Percentiles rank a stretch among this genome's conserved stretches.
Conservation (phyloP, 495 filamentous ascomycete species). For the Penicillium waksmanii region DNA sequence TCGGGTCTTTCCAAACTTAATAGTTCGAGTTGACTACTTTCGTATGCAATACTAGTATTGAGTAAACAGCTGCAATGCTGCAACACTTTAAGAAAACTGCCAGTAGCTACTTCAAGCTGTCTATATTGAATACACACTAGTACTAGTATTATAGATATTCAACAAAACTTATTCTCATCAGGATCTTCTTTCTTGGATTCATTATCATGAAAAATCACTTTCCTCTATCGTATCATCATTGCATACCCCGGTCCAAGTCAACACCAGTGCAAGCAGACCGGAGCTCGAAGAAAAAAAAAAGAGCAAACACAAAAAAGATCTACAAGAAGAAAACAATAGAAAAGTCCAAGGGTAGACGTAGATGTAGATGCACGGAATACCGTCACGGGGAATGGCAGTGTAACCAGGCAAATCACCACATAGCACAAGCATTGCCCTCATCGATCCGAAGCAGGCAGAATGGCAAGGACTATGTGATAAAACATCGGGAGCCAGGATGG, state of each 20-base stretch:
- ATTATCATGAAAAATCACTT: conserved; percentile 35
- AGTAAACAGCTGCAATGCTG: no score
- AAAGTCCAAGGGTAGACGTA: not conserved
- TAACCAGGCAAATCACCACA: not conserved
- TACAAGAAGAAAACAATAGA: conserved; percentile 6
- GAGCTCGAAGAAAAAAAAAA: conserved; percentile 10
- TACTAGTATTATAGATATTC: not conserved
- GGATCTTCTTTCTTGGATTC: conserved; percentile 24
- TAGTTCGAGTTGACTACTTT: no score
- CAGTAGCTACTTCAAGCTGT: no score
- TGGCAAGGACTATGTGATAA: not conserved
- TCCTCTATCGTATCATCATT: conserved; percentile 39
- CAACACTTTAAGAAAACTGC: no score
- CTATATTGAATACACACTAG: no score
- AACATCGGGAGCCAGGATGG: not conserved
- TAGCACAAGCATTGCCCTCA: not conserved
- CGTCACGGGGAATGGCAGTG: not conserved
- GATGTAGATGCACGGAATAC: not conserved
- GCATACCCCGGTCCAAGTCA: conserved; percentile 14
- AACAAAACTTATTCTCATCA: not conserved
- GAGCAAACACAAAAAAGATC: conserved; percentile 9
- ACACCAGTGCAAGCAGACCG: conserved; percentile 12
- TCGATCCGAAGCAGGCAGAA: conserved; percentile 4
- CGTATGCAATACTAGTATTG: no score
- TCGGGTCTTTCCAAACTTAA: no score